Evolutionary conservation across 345 rosid species (phyloP).

Genomic region (Angophora floribunda): DNA sequence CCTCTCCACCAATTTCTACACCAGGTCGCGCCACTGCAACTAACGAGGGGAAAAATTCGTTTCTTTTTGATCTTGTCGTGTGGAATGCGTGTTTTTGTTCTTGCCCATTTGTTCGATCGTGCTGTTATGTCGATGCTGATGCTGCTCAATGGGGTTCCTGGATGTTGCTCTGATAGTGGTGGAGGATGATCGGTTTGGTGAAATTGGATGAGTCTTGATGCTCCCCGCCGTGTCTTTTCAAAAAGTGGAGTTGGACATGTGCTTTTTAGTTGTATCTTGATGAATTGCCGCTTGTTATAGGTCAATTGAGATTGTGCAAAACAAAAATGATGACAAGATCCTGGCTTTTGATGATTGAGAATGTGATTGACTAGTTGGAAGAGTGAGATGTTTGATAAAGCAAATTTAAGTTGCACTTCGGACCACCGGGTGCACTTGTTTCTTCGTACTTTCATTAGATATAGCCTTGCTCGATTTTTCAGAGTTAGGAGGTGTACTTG

Average conservation of each 20-base stretch:
- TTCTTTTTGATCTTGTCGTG: not conserved
- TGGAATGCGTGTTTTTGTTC: not conserved
- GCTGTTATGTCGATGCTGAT: not conserved
- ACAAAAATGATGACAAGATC: not conserved
- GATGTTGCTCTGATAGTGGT: not conserved
- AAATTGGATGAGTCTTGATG: not conserved
- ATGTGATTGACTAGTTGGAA: not conserved
- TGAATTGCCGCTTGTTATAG: not conserved
- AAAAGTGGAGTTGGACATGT: not conserved
- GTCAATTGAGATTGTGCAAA: not conserved
- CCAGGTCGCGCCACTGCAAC: constrained; percentile 23
- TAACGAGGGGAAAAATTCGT: not conserved
- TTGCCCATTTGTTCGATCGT: not conserved
- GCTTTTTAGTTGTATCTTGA: not conserved
- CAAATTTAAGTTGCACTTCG: not conserved
- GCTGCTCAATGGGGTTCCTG: not conserved
- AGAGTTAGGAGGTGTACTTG: not conserved
- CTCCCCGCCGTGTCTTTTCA: not conserved
- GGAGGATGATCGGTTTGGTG: not conserved
- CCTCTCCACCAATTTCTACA: constrained; percentile 90
- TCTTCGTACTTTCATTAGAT: not conserved
- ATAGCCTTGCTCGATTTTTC: not conserved
- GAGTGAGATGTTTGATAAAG: not conserved
- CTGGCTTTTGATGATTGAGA: not conserved
- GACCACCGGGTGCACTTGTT: not conserved